Conservation (phyloP, 495 filamentous ascomycete genomes). For the Pyrenopolyporus hunteri region DNA sequence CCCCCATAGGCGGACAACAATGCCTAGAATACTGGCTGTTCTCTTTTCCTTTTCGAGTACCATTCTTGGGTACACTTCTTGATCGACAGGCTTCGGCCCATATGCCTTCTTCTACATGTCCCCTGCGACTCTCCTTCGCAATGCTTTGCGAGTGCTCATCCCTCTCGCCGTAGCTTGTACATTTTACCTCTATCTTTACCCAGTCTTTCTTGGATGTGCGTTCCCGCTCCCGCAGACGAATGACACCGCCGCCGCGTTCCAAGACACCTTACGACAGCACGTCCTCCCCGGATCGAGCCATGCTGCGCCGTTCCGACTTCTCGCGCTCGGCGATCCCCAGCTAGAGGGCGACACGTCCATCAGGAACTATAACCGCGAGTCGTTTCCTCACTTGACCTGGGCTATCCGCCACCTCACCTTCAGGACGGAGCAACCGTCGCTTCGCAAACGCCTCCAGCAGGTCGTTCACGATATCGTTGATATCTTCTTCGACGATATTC, state of each 20-base stretch:
- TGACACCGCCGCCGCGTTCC: conserved; percentile 23
- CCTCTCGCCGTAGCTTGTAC: conserved; percentile 73
- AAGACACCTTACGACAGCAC: conserved; percentile 41
- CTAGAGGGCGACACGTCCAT: conserved; percentile 92
- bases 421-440: conserved; percentile 48
- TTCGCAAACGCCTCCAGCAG: conserved; percentile 54
- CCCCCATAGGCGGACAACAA: conserved; percentile 13
- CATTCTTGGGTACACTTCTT: conserved; percentile 19
- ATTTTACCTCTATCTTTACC: conserved; percentile 87
- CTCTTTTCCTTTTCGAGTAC: conserved; percentile 10
- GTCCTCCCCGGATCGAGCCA: conserved; percentile 39
- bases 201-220: conserved; percentile 77
- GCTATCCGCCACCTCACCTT: conserved; percentile 59
- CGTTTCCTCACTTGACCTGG: conserved; percentile 62
- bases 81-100: conserved; percentile 35
- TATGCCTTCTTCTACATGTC: conserved; percentile 55
- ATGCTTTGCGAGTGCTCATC: conserved; percentile 67
- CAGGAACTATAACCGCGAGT: conserved; percentile 62
- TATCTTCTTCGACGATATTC: conserved; percentile 66
- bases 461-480: conserved; percentile 59
- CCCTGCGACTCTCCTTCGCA: conserved; percentile 64
- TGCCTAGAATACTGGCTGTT: conserved; percentile 21
- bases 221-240: conserved; percentile 67
- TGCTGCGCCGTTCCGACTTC: conserved; percentile 79
- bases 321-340: conserved; percentile 92